Base-by-base conservation (phyloP, 208 protist species). In the Trypanosoma congolense region DNA sequence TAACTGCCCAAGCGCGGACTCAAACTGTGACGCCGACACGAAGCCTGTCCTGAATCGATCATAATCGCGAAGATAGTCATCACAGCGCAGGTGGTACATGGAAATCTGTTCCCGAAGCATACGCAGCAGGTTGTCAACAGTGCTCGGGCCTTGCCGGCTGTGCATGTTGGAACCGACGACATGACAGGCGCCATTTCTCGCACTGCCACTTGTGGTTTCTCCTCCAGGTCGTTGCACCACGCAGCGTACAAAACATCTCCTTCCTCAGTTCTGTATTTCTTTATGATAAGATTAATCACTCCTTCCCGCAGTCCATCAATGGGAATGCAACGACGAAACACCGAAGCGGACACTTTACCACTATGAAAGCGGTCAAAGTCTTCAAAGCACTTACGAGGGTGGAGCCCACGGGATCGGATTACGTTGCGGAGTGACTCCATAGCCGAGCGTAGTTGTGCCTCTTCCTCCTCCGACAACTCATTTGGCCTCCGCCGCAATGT, bases 1-100 rank as follows among this genome's bases (percentile, higher is more conserved):
- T 46, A 96, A 66, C 24, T 77, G 75, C 14, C 90, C 90, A 18
- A 96, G 73, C 22, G 80, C 78, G 4, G 71, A 77, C 40, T 70
- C 80, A 64, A 96, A 96, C 72, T 96, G 87, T 45, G 72, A 51
- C 1, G 68, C 71, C 0, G 82, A 80, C 9, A 96, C 75, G 26
- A 68, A 75, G 4, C 86, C 88, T n/a, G 82, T 85, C 30, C 76
- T 73, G 47, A 93, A 75, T 58, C 73, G 70, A 73, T 96, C 91
- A 76, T 75, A 95, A 55, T 93, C 84, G 8, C 52, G 44, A 40
- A 96, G 70, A 40, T 70, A 73, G 52, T 94, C 87, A 45, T 93
- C 83, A 56, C 81, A 82, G 51, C 87, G 85, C 14, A 94, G 64
- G 12, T 71, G 64, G 59, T 90, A 83, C 44, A 87, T 65, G 3